Base-by-base conservation (phyloP, 2,329 filamentous ascomycete species). In the Ophiocordyceps robertsii region DNA sequence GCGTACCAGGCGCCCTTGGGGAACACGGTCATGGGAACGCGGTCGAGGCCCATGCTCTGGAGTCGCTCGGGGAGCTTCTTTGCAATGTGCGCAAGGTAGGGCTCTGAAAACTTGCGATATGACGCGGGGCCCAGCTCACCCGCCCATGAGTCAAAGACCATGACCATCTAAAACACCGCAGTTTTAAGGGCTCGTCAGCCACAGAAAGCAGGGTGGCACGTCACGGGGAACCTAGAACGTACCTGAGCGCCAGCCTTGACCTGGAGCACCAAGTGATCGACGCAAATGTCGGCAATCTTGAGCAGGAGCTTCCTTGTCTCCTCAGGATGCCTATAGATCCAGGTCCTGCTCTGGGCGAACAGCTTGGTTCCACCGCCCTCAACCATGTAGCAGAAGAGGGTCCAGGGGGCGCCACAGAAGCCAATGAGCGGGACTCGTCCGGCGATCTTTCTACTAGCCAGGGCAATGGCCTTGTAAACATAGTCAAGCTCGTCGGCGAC, bases 91-190 rank as follows among this genome's bases (percentile, higher is more conserved):
- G 75, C 75, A 42, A 98, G 72, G 58, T 90, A 95, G 1, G 92
- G 92, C 51, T 92, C 75, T 2, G 86, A 82, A 61, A 96, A 93
- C 43, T 81, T 70, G 56, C 81, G 81, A 69, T 95, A 98, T 1
- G 84, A 78, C 7, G 76, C 65, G 1, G 92, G 90, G 9, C 84
- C 88, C 38, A 98, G 72, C 66, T 98, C 92, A 36, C 88, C 89
- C 2, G 92, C 92, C 90, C 92, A 98, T 0, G 90, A 96, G 60
- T 98, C 92, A 57, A 98, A 98, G 12, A 98, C 87, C 72, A 96
- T 92, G 27, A 96, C 71, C 58, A 95, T 76, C 80, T 85, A 35
- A 46, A 6, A 17, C 6, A 16, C 21, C 16, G 38, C 17, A 11
- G 33, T 7, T 33, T 30, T 4, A 33, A 33, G 16, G 31, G n/a